Evolutionary conservation across 345 rosid genomes (phyloP), one percentile per base, ranked within the genome.

Genomic region (Salix suchowensis): DNA sequence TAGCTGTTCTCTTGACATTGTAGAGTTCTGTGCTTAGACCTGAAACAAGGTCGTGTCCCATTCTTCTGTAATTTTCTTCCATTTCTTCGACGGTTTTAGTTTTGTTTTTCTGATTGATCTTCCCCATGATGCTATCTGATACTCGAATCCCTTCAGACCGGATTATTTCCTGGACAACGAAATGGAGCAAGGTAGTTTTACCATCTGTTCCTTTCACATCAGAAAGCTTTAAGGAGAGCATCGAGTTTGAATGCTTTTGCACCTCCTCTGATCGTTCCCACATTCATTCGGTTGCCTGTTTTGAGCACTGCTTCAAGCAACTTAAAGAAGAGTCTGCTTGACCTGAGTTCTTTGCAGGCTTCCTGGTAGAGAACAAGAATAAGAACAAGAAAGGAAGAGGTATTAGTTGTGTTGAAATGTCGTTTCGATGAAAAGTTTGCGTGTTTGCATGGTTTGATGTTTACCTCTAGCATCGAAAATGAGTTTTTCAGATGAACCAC

Each of bases 261-360:
- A 1, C 97, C 99, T 16, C 99, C 99, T 60, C 99, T 85, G 70
- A 93, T 89, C 2, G 99, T 96, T 70, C 99, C 99, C 4, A 93
- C 91, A 67, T 96, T 96, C 99, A 96, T 93, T 36, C 98, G 79
- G 79, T 96, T 96, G n/a, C 99, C 97, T 2, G 98, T 96, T 82
- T 96, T 96, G 16, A 96, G 89, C 7, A 96, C 98, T 9, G 98
- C 94, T 85, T 96, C 98, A 1, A 96, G 87, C 46, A 96, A 86
- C 83, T 96, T 96, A 66, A 93, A 72, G 88, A 96, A 96, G 28
- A 96, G 85, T 77, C 97, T 88, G 82, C 94, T 92, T 69, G 99
- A 96, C 67, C 97, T 87, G 40, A 96, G 95, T 83, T 93, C 97
- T 88, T 87, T 93, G 89, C 98, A 96, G 34, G 98, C 99, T 79